These are phyloP conservation scores for Boletus rex-veris DNA, from an alignment of 768 basidiomycete genomes.

Conservation along the genomic window DNA sequence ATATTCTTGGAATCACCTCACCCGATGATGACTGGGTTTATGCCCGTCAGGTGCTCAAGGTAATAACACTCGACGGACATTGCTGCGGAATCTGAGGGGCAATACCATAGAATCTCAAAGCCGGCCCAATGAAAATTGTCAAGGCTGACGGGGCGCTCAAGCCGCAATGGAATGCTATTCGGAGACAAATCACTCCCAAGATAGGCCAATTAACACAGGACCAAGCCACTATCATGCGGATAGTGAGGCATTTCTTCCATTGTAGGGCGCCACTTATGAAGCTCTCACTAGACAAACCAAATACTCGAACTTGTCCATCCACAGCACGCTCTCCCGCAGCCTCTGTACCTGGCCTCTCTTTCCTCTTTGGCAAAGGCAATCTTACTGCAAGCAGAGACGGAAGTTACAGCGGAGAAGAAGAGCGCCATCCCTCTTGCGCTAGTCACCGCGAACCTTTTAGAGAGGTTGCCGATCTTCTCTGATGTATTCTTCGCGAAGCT, in stretches of 20 bases:
- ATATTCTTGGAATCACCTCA: slow-evolving; percentile 48
- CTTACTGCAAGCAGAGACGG: slow-evolving; percentile 88
- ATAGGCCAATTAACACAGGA: slow-evolving; percentile 87
- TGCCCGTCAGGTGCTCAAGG: slow-evolving; percentile 53
- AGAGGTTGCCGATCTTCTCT: slow-evolving; percentile 53
- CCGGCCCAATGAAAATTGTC: slow-evolving; percentile 57
- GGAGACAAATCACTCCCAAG: slow-evolving; percentile 81
- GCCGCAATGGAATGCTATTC: slow-evolving; percentile 59
- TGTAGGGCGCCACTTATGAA: slow-evolving; percentile 10
- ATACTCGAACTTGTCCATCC: slow-evolving; percentile 42
- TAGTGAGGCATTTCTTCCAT: slow-evolving; percentile 45
- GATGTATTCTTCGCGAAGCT: slow-evolving; percentile 82
- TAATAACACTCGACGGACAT: slow-evolving; percentile 26
- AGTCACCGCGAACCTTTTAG: slow-evolving; percentile 64
- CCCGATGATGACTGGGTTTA: slow-evolving; percentile 63
- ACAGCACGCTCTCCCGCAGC: slow-evolving; percentile 22
- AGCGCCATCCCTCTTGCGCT: slow-evolving; percentile 81
- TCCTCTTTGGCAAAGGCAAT: slow-evolving; percentile 89
- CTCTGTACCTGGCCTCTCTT: slow-evolving; percentile 71
- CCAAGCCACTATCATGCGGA: slow-evolving; percentile 50
- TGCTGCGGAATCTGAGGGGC: slow-evolving; percentile 22
- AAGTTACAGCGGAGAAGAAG: slow-evolving; percentile 84
- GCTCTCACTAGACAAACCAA: slow-evolving; percentile 35
- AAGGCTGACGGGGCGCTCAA: slow-evolving; percentile 56
- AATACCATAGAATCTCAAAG: slow-evolving; percentile 54